These are phyloP conservation scores for Saccharum officinarum DNA, from an alignment of 176 grass and related monocot genomes.

Conservation along the genomic window DNA sequence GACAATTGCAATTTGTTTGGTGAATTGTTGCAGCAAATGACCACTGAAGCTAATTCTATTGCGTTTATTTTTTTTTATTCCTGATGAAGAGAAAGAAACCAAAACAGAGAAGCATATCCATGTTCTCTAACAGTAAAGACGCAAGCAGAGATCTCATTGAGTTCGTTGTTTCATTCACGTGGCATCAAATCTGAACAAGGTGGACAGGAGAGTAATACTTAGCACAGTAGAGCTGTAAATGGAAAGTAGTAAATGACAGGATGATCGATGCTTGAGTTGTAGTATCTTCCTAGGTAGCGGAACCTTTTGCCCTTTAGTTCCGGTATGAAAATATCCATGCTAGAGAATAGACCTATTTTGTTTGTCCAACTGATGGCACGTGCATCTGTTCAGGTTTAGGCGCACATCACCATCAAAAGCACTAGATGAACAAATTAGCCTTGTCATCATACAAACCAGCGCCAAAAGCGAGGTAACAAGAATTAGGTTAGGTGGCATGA, in stretches of 20 bases:
- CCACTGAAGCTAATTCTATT: not conserved
- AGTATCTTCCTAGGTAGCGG: not conserved
- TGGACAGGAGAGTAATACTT: constrained; percentile 25
- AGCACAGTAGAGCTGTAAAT: constrained; percentile 32
- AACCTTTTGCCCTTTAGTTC: not conserved
- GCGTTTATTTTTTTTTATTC: not conserved
- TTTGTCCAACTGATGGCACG: not conserved
- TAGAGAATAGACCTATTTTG: not conserved
- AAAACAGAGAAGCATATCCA: not conserved
- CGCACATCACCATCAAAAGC: constrained; percentile 9
- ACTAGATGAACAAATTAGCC: constrained; percentile 19
- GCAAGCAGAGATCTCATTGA: constrained; percentile 22
- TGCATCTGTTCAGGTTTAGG: constrained; percentile 2
- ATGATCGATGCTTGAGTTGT: not conserved
- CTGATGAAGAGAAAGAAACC: not conserved
- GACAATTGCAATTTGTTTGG: constrained; percentile 4
- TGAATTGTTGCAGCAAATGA: constrained; percentile 18
- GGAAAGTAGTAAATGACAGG: constrained; percentile 26
- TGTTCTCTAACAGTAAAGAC: constrained; percentile 40
- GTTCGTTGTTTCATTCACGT: constrained; percentile 41
- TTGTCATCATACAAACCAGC: constrained; percentile 1
- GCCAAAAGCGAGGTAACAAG: constrained; percentile 19
- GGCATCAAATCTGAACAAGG: constrained; percentile 27
- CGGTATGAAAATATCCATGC: too few species aligned
- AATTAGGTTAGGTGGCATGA: constrained; percentile 45